Percentiles rank a stretch among this genome's conserved stretches.
phyloP scores from a whole-genome alignment of 228 moss, liverwort and hornwort genomes.

The Sphagnum fallax region DNA sequence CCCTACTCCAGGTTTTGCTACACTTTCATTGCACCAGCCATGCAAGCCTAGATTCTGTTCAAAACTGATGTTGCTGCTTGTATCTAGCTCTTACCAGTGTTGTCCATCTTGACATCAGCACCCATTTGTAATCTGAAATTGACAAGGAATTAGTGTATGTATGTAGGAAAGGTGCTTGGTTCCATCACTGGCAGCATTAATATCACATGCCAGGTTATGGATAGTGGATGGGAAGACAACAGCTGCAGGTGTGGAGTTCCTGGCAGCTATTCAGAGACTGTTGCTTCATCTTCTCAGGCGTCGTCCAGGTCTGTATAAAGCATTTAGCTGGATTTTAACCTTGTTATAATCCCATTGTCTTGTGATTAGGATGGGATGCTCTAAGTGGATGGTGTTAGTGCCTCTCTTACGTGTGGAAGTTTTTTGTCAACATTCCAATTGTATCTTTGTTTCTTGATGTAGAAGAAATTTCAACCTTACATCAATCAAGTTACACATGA shows the following conservation, averaged over 20 bases:
- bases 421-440: too few relatives aligned
- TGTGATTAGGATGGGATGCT: too few relatives aligned
- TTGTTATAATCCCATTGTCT: too few relatives aligned
- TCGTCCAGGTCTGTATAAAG: constrained; percentile 69
- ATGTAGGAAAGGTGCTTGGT: constrained; percentile 77
- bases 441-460: too few relatives aligned
- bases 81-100: neutral
- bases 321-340: neutral
- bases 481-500: too few relatives aligned
- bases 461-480: too few relatives aligned
- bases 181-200: constrained; percentile 58
- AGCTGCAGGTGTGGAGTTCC: constrained; percentile 38
- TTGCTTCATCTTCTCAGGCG: constrained; percentile 72
- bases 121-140: constrained; percentile 15
- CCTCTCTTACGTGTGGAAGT: too few relatives aligned
- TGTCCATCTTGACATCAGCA: neutral
- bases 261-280: constrained; percentile 54
- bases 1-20: constrained; percentile 70
- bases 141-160: constrained; percentile 38
- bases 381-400: too few relatives aligned
- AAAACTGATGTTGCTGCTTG: neutral
- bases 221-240: constrained; percentile 25
- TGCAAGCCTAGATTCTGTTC: neutral
- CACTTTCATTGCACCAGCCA: neutral
- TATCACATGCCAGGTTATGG: constrained; percentile 56